A percentile compares a stretch with the other conserved stretches of the same genome.
Evolutionary conservation across 2,329 filamentous ascomycete genomes (phyloP).

Genomic region (Waltergamsia citrina): DNA sequence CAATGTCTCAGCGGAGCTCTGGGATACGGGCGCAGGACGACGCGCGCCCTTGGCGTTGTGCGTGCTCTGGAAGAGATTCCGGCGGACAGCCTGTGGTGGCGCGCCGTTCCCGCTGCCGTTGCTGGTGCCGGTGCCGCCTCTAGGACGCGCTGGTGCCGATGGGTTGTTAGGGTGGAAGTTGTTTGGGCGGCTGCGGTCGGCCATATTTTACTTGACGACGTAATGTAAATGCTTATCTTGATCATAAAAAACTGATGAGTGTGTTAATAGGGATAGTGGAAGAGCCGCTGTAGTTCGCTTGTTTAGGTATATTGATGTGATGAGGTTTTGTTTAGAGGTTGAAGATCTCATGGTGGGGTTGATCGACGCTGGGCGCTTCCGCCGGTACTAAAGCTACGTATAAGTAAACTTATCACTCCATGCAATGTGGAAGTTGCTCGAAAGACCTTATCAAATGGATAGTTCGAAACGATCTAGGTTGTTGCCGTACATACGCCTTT

Average conservation of each 20-base stretch:
- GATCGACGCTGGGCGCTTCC: no score
- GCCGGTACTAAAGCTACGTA: no score
- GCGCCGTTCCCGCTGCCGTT: slow-evolving; percentile 4
- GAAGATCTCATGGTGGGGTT: background rate
- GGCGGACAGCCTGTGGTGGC: slow-evolving; percentile 13
- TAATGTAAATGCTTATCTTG: no score
- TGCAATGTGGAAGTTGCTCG: no score
- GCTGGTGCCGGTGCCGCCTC: background rate
- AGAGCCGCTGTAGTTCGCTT: background rate
- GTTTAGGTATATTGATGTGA: background rate
- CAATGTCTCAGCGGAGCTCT: slow-evolving; percentile 28
- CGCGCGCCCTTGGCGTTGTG: background rate
- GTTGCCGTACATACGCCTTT: no score
- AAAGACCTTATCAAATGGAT: no score
- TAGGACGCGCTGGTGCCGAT: background rate
- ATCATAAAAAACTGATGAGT: no score
- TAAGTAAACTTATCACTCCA: no score
- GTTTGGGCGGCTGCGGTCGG: slow-evolving; percentile 3
- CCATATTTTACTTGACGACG: slow-evolving; percentile 4
- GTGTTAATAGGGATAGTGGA: no score
- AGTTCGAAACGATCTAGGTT: no score
- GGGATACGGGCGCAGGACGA: slow-evolving; percentile 1
- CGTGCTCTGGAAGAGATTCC: slow-evolving; percentile 47
- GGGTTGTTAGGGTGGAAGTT: slow-evolving; percentile 3
- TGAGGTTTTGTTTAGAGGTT: background rate